phyloP scores from a whole-genome alignment of 495 filamentous ascomycete species.

The Copromyces sp. region DNA sequence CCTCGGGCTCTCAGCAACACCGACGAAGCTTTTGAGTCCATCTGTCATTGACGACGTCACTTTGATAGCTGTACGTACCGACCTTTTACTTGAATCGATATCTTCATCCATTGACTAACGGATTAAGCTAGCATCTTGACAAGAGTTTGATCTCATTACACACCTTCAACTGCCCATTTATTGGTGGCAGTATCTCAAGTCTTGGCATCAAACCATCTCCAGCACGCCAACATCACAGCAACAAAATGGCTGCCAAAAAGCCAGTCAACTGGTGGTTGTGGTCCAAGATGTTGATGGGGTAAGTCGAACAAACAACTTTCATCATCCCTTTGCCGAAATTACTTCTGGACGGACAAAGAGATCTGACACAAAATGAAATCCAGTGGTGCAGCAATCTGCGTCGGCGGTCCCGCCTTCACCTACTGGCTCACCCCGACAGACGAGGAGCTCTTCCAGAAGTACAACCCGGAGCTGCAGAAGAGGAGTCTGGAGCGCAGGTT shows the following conservation, averaged over 20 bases:
- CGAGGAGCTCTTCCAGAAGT: slow-evolving; percentile 83
- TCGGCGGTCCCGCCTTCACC: slow-evolving; percentile 82
- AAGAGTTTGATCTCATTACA: background rate
- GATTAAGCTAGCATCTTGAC: background rate
- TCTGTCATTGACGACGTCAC: background rate
- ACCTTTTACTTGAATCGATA: background rate
- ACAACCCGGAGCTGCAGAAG: slow-evolving; percentile 88
- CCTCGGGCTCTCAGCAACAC: background rate
- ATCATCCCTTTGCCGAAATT: background rate
- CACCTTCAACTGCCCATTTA: background rate
- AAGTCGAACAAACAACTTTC: background rate
- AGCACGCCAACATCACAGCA: background rate
- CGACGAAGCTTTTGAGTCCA: background rate
- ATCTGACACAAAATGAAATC: slow-evolving; percentile 1
- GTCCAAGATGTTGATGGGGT: slow-evolving; percentile 26
- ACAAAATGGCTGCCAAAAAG: slow-evolving; percentile 20
- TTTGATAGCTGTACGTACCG: background rate
- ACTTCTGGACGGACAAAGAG: background rate
- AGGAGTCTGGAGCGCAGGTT: slow-evolving; percentile 65
- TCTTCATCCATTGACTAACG: background rate
- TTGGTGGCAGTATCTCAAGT: background rate
- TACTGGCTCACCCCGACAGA: slow-evolving; percentile 73
- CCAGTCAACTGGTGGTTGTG: slow-evolving; percentile 28
- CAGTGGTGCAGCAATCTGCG: slow-evolving; percentile 56
- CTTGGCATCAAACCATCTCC: background rate